Percentiles rank a stretch among this genome's conserved stretches.
These are phyloP conservation scores for Sclerotinia borealis DNA, from an alignment of 2,329 filamentous ascomycete species.

Conservation along the genomic window DNA sequence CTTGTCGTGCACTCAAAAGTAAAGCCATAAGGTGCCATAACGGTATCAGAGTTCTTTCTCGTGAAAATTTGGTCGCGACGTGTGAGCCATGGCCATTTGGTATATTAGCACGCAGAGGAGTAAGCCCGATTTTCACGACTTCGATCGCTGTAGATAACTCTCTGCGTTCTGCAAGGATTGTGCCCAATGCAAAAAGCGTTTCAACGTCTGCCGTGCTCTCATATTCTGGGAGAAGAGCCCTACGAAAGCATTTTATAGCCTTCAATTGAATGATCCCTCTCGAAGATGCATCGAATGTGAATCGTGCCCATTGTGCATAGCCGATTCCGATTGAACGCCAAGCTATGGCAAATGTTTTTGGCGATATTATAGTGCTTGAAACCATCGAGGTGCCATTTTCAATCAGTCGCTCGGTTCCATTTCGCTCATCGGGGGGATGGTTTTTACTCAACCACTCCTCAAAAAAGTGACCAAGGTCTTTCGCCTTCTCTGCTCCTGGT, in stretches of 20 bases:
- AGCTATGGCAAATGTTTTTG: conserved; percentile 58
- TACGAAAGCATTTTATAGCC: conserved; percentile 70
- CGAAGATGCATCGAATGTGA: conserved; percentile 67
- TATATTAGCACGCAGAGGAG: conserved; percentile 44
- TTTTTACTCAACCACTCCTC: conserved; percentile 68
- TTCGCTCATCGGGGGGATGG: conserved; percentile 25
- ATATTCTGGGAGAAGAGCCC: conserved; percentile 62
- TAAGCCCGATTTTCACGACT: conserved; percentile 69
- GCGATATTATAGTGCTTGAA: conserved; percentile 42
- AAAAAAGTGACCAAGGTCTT: conserved; percentile 62
- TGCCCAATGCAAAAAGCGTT: conserved; percentile 70
- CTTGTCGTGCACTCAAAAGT: conserved; percentile 77
- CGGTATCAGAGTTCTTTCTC: conserved; percentile 63
- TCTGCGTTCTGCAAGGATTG: conserved; percentile 83
- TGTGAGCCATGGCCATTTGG: conserved; percentile 26
- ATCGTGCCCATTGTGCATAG: conserved; percentile 79
- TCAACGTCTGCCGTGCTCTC: conserved; percentile 64
- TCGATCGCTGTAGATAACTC: conserved; percentile 77
- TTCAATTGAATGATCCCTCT: conserved; percentile 70
- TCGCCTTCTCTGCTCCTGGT: conserved; percentile 72
- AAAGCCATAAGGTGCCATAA: conserved; percentile 89
- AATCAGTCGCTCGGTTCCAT: conserved; percentile 11
- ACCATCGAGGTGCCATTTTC: conserved; percentile 18
- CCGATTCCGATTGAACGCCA: conserved; percentile 84
- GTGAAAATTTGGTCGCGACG: conserved; percentile 35